Percentiles rank a stretch among this genome's conserved stretches.
Conservation (phyloP, 192 early-diverging fungal species). For the Coemansia biformis region DNA sequence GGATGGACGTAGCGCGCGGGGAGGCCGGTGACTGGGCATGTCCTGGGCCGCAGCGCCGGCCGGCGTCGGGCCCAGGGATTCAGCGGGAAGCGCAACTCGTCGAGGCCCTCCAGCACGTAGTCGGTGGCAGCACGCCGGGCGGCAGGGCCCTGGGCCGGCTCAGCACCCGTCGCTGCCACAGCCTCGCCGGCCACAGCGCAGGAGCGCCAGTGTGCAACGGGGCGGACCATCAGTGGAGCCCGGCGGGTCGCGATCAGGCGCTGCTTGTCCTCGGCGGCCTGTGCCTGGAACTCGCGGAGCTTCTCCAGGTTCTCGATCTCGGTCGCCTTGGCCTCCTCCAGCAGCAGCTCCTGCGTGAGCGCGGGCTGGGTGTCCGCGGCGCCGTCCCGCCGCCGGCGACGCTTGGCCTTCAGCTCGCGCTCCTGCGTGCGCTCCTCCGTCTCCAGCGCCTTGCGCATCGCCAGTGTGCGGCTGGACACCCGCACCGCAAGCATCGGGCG, state of each 20-base stretch:
- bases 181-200: neutral
- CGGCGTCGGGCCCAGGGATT: conserved; percentile 18
- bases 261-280: conserved; percentile 40
- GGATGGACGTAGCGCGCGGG: conserved; percentile 45
- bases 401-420: conserved; percentile 25
- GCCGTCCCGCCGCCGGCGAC: conserved; percentile 9
- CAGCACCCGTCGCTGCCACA: no score
- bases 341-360: conserved; percentile 44
- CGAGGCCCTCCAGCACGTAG: conserved; percentile 28
- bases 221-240: conserved; percentile 35
- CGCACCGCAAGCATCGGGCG: conserved; percentile 22
- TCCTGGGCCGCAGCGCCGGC: conserved; percentile 14
- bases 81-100: conserved; percentile 24
- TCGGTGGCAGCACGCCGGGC: neutral
- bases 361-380: neutral
- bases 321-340: conserved; percentile 42
- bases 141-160: neutral
- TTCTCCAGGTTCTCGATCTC: conserved; percentile 34
- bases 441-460: conserved; percentile 41
- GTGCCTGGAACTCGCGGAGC: conserved; percentile 29
- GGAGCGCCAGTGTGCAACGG: conserved; percentile 36
- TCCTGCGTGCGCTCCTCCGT: conserved; percentile 24
- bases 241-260: conserved; percentile 15
- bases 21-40: conserved; percentile 38
- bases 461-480: conserved; percentile 32